Evolutionary conservation across 345 rosid species (phyloP).

Genomic region (Gossypium rotundifolium): DNA sequence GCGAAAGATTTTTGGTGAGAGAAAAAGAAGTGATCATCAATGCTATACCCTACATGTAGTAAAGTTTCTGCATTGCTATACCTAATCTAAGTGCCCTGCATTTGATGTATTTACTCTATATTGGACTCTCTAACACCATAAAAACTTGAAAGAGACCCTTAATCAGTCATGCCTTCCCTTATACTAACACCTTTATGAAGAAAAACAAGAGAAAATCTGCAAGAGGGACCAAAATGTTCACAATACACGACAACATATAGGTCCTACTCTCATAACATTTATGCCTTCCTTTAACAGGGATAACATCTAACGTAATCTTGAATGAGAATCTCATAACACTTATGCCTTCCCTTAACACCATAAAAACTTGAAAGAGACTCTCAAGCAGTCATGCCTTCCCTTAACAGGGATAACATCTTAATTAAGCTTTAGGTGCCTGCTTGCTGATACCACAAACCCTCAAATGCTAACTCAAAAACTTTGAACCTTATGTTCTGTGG

Average conservation of each 20-base stretch:
- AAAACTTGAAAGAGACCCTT: slow-evolving; percentile 6
- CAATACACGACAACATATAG: background rate
- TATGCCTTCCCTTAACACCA: background rate
- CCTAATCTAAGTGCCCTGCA: background rate
- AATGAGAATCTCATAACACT: background rate
- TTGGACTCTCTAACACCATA: background rate
- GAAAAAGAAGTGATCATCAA: background rate
- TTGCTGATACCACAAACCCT: background rate
- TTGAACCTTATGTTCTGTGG: background rate
- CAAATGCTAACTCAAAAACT: background rate
- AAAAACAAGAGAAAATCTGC: background rate
- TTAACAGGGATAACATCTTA: background rate
- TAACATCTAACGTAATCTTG: background rate
- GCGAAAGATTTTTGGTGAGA: background rate
- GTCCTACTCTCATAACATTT: background rate
- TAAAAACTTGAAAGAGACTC: slow-evolving; percentile 1
- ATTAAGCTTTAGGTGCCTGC: background rate
- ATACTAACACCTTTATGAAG: background rate
- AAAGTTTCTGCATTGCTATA: background rate
- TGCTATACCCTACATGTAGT: background rate
- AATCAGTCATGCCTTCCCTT: background rate
- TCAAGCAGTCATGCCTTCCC: background rate
- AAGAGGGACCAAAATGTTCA: slow-evolving; percentile 3
- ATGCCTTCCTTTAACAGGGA: background rate
- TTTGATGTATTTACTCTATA: background rate